A percentile compares a stretch with the other conserved stretches of the same genome.
Evolutionary conservation across 257 asterid genomes (phyloP).

Genomic region (Forsythia suspensa): DNA sequence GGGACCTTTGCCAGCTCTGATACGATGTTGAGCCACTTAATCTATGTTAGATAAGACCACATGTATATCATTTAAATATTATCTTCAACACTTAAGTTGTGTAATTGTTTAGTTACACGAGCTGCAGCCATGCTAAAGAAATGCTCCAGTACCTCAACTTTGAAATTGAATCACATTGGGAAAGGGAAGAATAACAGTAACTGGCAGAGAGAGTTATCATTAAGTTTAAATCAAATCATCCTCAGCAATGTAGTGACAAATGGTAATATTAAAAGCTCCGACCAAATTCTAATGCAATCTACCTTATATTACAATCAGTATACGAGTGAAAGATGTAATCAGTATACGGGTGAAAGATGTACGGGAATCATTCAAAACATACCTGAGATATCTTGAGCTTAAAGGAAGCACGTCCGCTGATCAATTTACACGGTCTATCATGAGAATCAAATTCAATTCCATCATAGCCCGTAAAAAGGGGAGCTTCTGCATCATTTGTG

Average conservation of each 20-base stretch:
- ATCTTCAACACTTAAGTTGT: not conserved
- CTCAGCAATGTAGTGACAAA: not conserved
- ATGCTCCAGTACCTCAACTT: not conserved
- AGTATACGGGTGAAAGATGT: not conserved
- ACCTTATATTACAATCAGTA: not conserved
- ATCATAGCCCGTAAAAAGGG: slow-evolving; percentile 65
- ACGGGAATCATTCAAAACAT: slow-evolving; percentile 9
- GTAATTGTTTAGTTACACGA: not conserved
- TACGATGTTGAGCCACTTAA: too few relatives aligned
- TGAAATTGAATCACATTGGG: slow-evolving; percentile 2
- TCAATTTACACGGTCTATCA: slow-evolving; percentile 63
- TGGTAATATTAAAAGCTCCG: slow-evolving; percentile 9
- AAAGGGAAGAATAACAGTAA: not conserved
- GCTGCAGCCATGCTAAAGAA: not conserved
- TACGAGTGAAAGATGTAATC: not conserved
- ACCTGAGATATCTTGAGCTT: slow-evolving; percentile 92
- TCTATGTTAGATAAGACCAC: too few relatives aligned
- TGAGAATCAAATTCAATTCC: slow-evolving; percentile 69
- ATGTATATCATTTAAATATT: too few relatives aligned
- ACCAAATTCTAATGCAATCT: slow-evolving; percentile 10
- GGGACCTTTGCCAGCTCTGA: too few relatives aligned
- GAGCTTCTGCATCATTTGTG: slow-evolving; percentile 73
- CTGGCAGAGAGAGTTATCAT: not conserved
- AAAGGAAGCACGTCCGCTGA: slow-evolving; percentile 74
- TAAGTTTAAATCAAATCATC: slow-evolving; percentile 1